Evolutionary conservation across 2,329 filamentous ascomycete genomes (phyloP), one percentile per base, ranked within the genome.

Genomic region (Microdochium paspali): DNA sequence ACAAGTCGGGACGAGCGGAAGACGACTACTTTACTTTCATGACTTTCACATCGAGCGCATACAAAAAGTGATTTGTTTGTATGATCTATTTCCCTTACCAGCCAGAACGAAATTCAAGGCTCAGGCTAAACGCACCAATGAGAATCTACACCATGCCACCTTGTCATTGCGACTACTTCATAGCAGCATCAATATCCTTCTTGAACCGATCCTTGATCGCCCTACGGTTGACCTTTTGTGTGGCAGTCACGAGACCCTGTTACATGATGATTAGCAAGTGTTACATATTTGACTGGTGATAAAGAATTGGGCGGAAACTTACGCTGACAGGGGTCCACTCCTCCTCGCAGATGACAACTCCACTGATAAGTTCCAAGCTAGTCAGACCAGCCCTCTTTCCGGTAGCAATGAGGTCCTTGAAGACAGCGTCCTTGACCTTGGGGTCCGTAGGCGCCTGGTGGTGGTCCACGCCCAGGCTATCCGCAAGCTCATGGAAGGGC

Each of bases 321-420:
- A 91, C 87, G 61, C 83, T 93, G 50, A 82, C 77, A 46, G 89
- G 86, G 47, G 85, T 91, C 89, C 89, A 95, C 66, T 94, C 89
- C 61, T 91, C 88, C 54, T 91, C 86, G 0, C 84, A 81, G 48
- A 95, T 65, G 24, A 91, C 85, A 20, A 91, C 82, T 45, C 84
- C 87, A 25, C 81, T 76, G 35, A 95, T 74, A 52, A 84, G 81
- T 71, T 94, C 88, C 50, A 93, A 82, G 10, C 78, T 72, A 1
- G 72, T 70, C 44, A 94, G 71, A 20, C 85, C 84, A 25, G 79
- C 82, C 56, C 76, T 78, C 67, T 76, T 80, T 18, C 78, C 88
- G 21, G 76, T 73, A 10, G 67, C 64, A 56, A 86, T 76, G 51
- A 94, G 67, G 57, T 89, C 84, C 69, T 86, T 87, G 43, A 81